Percentiles rank a stretch among this genome's conserved stretches.
Conservation (phyloP, 1,284 basidiomycete genomes). For the Trichosporon sp. region DNA sequence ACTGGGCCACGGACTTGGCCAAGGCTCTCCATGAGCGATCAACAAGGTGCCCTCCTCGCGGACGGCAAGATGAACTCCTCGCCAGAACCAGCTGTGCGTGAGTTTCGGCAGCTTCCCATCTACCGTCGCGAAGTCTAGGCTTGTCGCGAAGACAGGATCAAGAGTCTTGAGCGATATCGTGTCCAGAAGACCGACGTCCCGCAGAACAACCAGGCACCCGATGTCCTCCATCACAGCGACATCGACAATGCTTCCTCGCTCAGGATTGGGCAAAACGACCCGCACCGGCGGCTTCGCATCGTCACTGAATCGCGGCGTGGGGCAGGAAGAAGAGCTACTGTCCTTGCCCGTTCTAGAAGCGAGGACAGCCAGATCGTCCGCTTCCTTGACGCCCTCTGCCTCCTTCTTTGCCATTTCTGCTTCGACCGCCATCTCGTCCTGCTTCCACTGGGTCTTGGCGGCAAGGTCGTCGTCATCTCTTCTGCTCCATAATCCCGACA, state of each 20-base stretch:
- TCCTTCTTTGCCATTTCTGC: slow-evolving; percentile 35
- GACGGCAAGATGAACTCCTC: slow-evolving; percentile 25
- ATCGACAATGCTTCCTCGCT: slow-evolving; percentile 30
- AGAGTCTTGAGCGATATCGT: slow-evolving; percentile 28
- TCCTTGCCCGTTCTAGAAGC: not conserved
- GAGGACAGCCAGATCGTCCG: not conserved
- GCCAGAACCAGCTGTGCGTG: slow-evolving; percentile 36
- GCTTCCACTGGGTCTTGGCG: slow-evolving; percentile 21
- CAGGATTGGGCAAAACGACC: slow-evolving; percentile 27
- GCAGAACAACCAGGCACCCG: slow-evolving; percentile 26
- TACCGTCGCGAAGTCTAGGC: slow-evolving; percentile 9
- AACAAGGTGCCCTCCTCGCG: slow-evolving; percentile 23
- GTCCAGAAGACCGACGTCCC: slow-evolving; percentile 40
- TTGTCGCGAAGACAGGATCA: slow-evolving; percentile 11
- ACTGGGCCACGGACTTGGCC: slow-evolving; percentile 36
- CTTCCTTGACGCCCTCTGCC: slow-evolving; percentile 26
- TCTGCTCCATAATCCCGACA: not conserved
- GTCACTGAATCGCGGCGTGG: not conserved
- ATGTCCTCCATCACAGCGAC: slow-evolving; percentile 32
- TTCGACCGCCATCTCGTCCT: slow-evolving; percentile 39
- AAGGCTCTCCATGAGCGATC: slow-evolving; percentile 34
- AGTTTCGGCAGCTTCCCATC: slow-evolving; percentile 12
- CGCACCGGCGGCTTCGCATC: slow-evolving; percentile 11
- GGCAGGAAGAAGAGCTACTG: not conserved
- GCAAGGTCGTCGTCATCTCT: slow-evolving; percentile 6